Percentiles rank a stretch among this genome's conserved stretches.
Conservation (phyloP, 164 flowering plant species). For the Kingdonia uniflora region DNA sequence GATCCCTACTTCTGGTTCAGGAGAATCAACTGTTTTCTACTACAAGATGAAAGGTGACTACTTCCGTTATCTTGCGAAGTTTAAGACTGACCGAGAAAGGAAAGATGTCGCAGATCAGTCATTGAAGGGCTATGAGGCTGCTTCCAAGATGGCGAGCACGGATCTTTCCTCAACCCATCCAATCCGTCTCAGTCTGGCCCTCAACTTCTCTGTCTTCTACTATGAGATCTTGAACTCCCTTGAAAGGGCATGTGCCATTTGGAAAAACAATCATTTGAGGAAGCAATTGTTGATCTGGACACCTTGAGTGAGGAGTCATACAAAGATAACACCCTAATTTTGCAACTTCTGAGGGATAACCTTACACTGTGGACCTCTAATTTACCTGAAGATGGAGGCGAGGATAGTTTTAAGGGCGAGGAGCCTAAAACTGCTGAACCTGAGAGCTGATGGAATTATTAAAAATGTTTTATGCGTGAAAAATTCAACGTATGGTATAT, state of each 20-base stretch:
- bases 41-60: slow-evolving; percentile 93
- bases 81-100: slow-evolving; percentile 62
- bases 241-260: slow-evolving; percentile 90
- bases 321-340: slow-evolving; percentile 88
- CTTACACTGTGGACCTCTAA: slow-evolving; percentile 96
- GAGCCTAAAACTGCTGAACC: slow-evolving; percentile 38
- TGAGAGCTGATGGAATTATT: slow-evolving; percentile 5
- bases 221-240: slow-evolving; percentile 86
- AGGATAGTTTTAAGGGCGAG: slow-evolving; percentile 41
- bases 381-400: slow-evolving; percentile 82
- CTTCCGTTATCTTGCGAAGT: slow-evolving; percentile 82
- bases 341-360: no score
- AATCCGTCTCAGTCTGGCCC: slow-evolving; percentile 78
- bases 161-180: slow-evolving; percentile 89
- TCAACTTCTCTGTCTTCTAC: slow-evolving; percentile 82
- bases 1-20: slow-evolving; percentile 54
- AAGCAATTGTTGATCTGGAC: slow-evolving; percentile 87
- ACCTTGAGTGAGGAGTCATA: slow-evolving; percentile 81
- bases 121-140: slow-evolving; percentile 78
- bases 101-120: slow-evolving; percentile 83
- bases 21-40: slow-evolving; percentile 81
- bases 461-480: no score
- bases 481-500: no score
- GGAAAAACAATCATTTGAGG: slow-evolving; percentile 91
- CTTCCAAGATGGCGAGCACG: slow-evolving; percentile 49